These are phyloP conservation scores for Chiua virens DNA, from an alignment of 768 basidiomycete genomes.

Conservation along the genomic window DNA sequence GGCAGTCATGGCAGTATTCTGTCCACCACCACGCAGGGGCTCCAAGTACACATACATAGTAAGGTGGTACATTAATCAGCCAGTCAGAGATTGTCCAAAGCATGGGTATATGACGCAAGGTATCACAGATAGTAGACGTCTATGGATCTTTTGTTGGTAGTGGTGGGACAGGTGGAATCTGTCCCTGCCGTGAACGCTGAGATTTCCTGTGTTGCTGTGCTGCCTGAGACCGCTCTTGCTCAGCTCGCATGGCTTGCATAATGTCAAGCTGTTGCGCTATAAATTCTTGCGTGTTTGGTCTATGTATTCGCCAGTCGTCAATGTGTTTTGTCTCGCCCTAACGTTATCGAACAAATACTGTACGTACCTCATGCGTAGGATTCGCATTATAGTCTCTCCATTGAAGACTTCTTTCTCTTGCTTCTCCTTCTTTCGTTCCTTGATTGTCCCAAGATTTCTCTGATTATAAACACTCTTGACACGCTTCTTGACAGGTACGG, in stretches of 20 bases:
- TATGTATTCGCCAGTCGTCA: constrained; percentile 31
- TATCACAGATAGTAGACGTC: constrained; percentile 16
- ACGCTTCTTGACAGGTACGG: constrained; percentile 79
- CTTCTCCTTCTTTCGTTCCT: constrained; percentile 87
- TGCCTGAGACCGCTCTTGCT: constrained; percentile 72
- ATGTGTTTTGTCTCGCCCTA: not conserved
- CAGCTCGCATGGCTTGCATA: constrained; percentile 76
- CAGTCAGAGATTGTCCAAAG: constrained; percentile 2
- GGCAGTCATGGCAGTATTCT: not conserved
- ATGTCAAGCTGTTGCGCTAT: constrained; percentile 85
- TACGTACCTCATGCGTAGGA: constrained; percentile 92
- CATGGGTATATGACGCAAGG: constrained; percentile 28
- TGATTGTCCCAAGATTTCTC: constrained; percentile 94
- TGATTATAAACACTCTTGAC: constrained; percentile 92
- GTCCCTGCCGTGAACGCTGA: constrained; percentile 48
- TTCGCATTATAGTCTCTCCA: constrained; percentile 91
- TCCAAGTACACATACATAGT: constrained; percentile 3
- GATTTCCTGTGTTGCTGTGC: constrained; percentile 58
- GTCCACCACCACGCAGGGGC: constrained; percentile 2
- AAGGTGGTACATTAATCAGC: constrained; percentile 1
- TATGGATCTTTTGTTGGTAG: constrained; percentile 27
- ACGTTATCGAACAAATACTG: constrained; percentile 9
- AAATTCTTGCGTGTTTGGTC: constrained; percentile 81
- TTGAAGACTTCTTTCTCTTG: constrained; percentile 72
- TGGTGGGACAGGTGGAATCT: constrained; percentile 27